These are phyloP conservation scores for Tetraselmis chui DNA, from an alignment of 139 green algal species.

Conservation along the genomic window DNA sequence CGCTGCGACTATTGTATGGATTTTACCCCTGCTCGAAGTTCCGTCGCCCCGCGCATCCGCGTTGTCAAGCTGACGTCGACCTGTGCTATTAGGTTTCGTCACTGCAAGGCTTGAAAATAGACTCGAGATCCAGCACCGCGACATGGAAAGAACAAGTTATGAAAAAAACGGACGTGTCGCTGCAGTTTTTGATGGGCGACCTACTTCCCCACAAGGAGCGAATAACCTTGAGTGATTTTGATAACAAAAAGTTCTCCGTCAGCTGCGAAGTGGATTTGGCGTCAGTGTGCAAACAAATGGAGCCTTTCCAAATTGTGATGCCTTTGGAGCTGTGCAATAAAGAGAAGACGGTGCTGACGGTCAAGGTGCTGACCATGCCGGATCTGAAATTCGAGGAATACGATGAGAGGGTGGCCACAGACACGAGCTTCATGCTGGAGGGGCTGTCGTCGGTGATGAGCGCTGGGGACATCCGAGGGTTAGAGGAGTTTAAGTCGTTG, in stretches of 20 bases:
- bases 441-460: background rate
- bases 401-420: background rate
- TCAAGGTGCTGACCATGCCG: background rate
- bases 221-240: background rate
- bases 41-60: too few relatives aligned
- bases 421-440: background rate
- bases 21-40: too few relatives aligned
- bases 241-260: background rate
- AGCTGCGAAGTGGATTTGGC: background rate
- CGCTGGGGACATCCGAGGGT: background rate
- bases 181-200: background rate
- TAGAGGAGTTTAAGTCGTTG: background rate
- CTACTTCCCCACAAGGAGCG: background rate
- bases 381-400: background rate
- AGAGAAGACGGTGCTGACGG: background rate
- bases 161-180: background rate
- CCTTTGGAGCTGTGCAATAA: background rate
- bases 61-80: too few relatives aligned
- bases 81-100: background rate
- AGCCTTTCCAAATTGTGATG: background rate
- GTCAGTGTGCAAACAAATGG: background rate
- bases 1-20: too few relatives aligned
- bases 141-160: background rate
- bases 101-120: background rate
- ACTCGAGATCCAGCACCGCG: background rate